These are phyloP conservation scores for Saitozyma podzolica DNA, from an alignment of 768 basidiomycete species.

Conservation along the genomic window DNA sequence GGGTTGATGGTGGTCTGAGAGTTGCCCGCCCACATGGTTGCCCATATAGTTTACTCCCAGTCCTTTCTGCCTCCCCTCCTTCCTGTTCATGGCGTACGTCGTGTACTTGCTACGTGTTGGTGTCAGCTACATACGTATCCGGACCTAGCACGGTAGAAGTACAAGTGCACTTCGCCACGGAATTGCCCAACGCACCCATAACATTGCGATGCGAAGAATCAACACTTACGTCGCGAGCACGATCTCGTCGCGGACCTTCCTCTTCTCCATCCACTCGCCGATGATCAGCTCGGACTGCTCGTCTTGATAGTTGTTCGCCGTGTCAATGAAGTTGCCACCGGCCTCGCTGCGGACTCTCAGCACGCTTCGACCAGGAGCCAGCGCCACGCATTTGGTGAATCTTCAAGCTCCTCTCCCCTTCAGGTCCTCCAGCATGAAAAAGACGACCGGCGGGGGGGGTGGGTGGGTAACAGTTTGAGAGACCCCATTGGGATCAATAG, in stretches of 20 bases:
- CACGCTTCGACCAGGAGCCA: background rate
- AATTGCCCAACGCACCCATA: too few relatives aligned
- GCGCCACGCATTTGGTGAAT: background rate
- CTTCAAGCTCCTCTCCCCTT: too few relatives aligned
- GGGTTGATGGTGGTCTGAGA: too few relatives aligned
- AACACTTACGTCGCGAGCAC: slow-evolving; percentile 56
- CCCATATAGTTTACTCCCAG: slow-evolving; percentile 55
- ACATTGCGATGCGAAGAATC: background rate
- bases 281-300: slow-evolving; percentile 59
- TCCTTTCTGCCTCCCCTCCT: slow-evolving; percentile 9
- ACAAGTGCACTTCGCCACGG: too few relatives aligned
- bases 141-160: too few relatives aligned
- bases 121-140: too few relatives aligned
- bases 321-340: slow-evolving; percentile 61
- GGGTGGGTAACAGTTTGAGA: too few relatives aligned
- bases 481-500: too few relatives aligned
- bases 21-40: too few relatives aligned
- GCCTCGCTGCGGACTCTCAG: slow-evolving; percentile 39
- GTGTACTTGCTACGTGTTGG: slow-evolving; percentile 27
- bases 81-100: slow-evolving; percentile 22
- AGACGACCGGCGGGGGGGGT: too few relatives aligned
- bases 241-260: slow-evolving; percentile 57
- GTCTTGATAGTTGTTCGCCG: slow-evolving; percentile 57
- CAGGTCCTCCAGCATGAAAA: too few relatives aligned
- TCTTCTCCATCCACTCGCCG: slow-evolving; percentile 58